A percentile compares a stretch with the other conserved stretches of the same genome.
phyloP scores from a whole-genome alignment of 2,329 filamentous ascomycete species.

The Fusarium abutilonis region DNA sequence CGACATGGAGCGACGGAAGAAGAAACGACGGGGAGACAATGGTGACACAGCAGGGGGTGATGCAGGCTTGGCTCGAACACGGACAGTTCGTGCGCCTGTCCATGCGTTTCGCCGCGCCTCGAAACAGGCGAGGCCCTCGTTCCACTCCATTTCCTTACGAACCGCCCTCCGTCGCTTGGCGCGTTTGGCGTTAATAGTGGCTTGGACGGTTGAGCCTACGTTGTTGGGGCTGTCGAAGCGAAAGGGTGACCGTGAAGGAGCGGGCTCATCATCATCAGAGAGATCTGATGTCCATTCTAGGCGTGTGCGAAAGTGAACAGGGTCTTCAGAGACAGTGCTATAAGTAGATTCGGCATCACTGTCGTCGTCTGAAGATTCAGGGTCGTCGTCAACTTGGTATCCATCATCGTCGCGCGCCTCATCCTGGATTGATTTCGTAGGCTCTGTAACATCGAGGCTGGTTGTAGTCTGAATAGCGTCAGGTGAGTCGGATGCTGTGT shows the following conservation, averaged over 20 bases:
- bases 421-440: constrained; percentile 42
- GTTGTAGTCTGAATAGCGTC: constrained; percentile 8
- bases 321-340: constrained; percentile 67
- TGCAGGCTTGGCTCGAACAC: constrained; percentile 60
- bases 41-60: constrained; percentile 56
- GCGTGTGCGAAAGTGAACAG: constrained; percentile 59
- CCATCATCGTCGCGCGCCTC: constrained; percentile 50
- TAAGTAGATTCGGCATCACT: constrained; percentile 61
- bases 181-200: constrained; percentile 59
- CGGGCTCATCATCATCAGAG: constrained; percentile 58
- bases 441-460: constrained; percentile 24
- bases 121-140: constrained; percentile 83
- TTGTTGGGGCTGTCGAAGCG: constrained; percentile 62
- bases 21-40: constrained; percentile 60
- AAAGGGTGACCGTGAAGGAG: constrained; percentile 57
- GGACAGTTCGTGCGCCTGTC: constrained; percentile 77
- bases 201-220: constrained; percentile 55
- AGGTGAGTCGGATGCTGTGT: constrained; percentile 16
- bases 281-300: constrained; percentile 68
- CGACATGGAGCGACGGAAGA: constrained; percentile 60
- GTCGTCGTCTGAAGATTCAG: constrained; percentile 49
- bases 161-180: constrained; percentile 66
- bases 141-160: constrained; percentile 77
- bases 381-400: constrained; percentile 53
- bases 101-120: constrained; percentile 81